Base-by-base conservation (phyloP, 2,329 filamentous ascomycete species). In the Colletotrichum sp. region DNA sequence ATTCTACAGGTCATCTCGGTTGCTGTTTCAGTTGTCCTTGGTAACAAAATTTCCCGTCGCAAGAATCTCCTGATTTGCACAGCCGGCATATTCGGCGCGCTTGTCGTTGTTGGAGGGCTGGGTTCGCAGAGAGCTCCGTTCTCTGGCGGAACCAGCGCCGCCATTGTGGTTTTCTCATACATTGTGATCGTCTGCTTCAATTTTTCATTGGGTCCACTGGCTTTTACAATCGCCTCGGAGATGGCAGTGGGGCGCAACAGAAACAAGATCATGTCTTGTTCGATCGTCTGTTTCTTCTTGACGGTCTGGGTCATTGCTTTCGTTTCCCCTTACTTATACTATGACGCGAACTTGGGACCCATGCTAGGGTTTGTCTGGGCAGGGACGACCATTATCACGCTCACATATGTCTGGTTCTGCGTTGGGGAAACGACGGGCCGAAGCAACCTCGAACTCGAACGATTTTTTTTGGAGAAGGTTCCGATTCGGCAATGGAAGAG, bases 181-280 rank as follows among this genome's bases (percentile, higher is more conserved):
- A 69, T 86, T 70, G 80, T 80, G 63, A 81, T 82, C 34, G 77
- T 82, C 47, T 80, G 79, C 66, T 86, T 84, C 79, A 86, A 86
- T 77, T 86, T 84, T 71, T 81, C 80, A 24, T 78, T 81, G 63
- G 84, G 84, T 3, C 81, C 84, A 2, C 77, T 86, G 2, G 82
- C 80, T 13, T 85, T 80, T 77, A 82, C 83, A 1, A 81, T 84
- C 61, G 83, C 83, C 51, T 81, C 80, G 18, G 85, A 87, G 76
- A 84, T 84, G 81, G 82, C 85, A 3, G 83, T 86, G 27, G 85
- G 85, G 15, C 81, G 80, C 12, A 87, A 87, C 76, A 78, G 83
- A 67, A 86, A 86, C 78, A 87, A 87, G 77, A 87, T 87, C 77
- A 84, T 82, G 51, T 81, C 84, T 13, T 78, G 80, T 34, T 80